phyloP scores from a whole-genome alignment of 2,329 filamentous ascomycete genomes.

The Diplodia sapinea region DNA sequence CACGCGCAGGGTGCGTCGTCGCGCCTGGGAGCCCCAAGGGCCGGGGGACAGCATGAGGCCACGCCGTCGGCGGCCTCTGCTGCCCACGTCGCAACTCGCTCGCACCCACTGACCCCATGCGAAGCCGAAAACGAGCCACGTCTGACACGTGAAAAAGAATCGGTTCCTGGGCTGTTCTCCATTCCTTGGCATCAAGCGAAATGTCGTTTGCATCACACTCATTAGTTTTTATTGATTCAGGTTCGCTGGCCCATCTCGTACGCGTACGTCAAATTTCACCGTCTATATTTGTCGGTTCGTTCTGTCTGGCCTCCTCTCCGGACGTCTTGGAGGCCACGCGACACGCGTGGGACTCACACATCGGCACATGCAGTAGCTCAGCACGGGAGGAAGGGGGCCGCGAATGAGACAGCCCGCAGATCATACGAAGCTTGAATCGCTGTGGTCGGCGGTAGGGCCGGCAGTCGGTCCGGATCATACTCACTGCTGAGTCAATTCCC shows the following conservation, averaged over 20 bases:
- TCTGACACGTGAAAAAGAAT: slow-evolving; percentile 27
- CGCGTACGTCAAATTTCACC: slow-evolving; percentile 23
- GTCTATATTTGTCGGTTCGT: slow-evolving; percentile 15
- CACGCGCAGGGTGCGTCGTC: slow-evolving; percentile 18
- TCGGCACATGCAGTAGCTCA: slow-evolving; percentile 26
- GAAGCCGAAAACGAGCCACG: slow-evolving; percentile 23
- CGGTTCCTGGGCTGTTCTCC: slow-evolving; percentile 19
- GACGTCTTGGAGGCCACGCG: slow-evolving; percentile 10
- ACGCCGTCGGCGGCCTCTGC: slow-evolving; percentile 11
- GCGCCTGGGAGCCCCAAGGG: slow-evolving; percentile 4
- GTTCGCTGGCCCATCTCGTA: slow-evolving; percentile 19
- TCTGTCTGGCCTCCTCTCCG: background rate
- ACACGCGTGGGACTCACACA: slow-evolving; percentile 9
- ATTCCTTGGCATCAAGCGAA: slow-evolving; percentile 29
- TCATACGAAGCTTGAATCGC: slow-evolving; percentile 30
- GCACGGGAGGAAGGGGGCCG: slow-evolving; percentile 21
- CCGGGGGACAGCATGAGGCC: slow-evolving; percentile 7
- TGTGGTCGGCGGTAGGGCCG: slow-evolving; percentile 24
- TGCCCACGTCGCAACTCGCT: background rate
- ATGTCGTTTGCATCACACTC: slow-evolving; percentile 26
- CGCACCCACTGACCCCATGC: background rate
- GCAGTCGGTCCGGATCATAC: slow-evolving; percentile 23
- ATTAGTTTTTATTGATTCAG: slow-evolving; percentile 27
- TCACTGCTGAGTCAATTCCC: slow-evolving; percentile 25
- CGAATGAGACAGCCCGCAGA: slow-evolving; percentile 24